Conservation (phyloP, 768 basidiomycete species). For the Termitomyces titanicus region DNA sequence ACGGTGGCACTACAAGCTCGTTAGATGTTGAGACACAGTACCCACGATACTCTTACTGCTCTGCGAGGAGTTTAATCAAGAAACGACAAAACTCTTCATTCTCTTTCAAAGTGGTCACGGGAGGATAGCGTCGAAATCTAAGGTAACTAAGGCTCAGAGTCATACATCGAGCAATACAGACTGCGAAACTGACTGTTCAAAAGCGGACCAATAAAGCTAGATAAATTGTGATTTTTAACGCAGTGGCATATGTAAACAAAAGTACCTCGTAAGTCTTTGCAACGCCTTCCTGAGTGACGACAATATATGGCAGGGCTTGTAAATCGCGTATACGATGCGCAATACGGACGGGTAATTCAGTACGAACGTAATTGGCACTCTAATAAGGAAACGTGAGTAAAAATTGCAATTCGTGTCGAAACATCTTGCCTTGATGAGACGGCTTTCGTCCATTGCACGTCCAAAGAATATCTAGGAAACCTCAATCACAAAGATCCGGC, state of each 20-base stretch:
- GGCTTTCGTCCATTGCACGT: slow-evolving; percentile 75
- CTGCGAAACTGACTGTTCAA: slow-evolving; percentile 59
- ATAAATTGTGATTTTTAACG: background rate
- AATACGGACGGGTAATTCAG: slow-evolving; percentile 84
- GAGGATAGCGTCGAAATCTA: slow-evolving; percentile 72
- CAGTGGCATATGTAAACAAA: background rate
- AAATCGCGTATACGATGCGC: slow-evolving; percentile 85
- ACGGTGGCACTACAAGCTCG: slow-evolving; percentile 52
- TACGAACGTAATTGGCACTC: slow-evolving; percentile 90
- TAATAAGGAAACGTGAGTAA: slow-evolving; percentile 21
- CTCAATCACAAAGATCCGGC: background rate
- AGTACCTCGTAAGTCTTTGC: slow-evolving; percentile 81
- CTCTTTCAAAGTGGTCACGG: slow-evolving; percentile 66
- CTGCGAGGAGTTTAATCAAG: slow-evolving; percentile 55
- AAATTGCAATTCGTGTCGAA: background rate
- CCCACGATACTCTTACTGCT: slow-evolving; percentile 57
- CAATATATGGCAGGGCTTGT: slow-evolving; percentile 81
- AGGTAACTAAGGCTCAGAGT: background rate
- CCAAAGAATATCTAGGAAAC: slow-evolving; percentile 73
- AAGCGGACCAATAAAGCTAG: slow-evolving; percentile 84
- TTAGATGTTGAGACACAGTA: slow-evolving; percentile 4
- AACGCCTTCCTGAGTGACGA: slow-evolving; percentile 82
- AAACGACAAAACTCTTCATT: slow-evolving; percentile 81
- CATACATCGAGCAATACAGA: background rate
- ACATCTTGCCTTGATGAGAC: slow-evolving; percentile 63